phyloP scores from a whole-genome alignment of 202 grass and related monocot species.

The Elaeis oleifera region DNA sequence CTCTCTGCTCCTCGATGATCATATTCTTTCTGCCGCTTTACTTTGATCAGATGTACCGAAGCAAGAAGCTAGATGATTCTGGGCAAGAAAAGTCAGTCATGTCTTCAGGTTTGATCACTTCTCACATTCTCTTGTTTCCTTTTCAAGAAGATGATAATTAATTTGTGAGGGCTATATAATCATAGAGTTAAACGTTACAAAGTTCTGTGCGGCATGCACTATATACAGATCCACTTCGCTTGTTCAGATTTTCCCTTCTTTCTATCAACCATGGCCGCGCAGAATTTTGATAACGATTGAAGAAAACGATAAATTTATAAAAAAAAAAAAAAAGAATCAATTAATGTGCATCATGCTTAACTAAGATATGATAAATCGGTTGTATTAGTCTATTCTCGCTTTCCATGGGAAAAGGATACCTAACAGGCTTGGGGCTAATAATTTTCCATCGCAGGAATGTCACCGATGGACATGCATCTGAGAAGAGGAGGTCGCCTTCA shows the following conservation, averaged over 20 bases:
- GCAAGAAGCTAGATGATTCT: slow-evolving; percentile 20
- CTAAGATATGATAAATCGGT: no score
- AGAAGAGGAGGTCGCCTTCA: not conserved
- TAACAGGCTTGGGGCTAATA: not conserved
- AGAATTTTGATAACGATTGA: no score
- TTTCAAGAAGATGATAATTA: not conserved
- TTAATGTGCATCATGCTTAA: no score
- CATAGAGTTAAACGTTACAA: no score
- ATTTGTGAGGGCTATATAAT: no score
- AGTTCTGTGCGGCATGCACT: no score
- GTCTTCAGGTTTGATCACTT: slow-evolving; percentile 9
- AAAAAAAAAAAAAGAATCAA: not conserved
- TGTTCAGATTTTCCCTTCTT: no score
- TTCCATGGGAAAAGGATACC: not conserved
- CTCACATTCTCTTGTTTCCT: not conserved
- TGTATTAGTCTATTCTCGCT: no score
- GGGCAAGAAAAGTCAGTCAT: slow-evolving; percentile 11
- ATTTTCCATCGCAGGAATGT: slow-evolving; percentile 3
- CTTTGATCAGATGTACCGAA: slow-evolving; percentile 18
- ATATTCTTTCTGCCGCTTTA: not conserved
- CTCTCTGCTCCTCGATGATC: not conserved
- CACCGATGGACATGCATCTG: slow-evolving; percentile 10
- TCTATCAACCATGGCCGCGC: no score
- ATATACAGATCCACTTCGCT: no score
- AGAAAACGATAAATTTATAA: no score